Evolutionary conservation across 176 grass and related monocot species (phyloP), one percentile per base, ranked within the genome.

Genomic region (Stipa capillata): DNA sequence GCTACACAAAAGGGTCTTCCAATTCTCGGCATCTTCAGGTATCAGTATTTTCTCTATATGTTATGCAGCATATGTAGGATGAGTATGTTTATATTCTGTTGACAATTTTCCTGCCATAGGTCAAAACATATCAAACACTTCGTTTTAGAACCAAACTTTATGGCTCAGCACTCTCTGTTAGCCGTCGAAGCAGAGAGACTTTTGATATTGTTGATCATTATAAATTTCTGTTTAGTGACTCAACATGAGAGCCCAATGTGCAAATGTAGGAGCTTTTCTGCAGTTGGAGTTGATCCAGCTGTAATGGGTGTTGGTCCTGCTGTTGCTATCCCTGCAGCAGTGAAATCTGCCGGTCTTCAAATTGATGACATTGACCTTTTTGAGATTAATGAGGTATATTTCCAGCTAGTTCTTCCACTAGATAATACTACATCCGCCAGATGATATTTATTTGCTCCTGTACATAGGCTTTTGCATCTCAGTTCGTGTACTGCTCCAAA

Each of bases 251-350:
- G 23, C 40, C 49, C 4, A 79, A 68, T 88, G 33, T 80, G 76
- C 44, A 84, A 90, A 75, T 91, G 23, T 40, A 98, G 92, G 92
- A 92, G 92, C 66, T 98, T 98, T 74, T 80, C 90, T 8, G 95
- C 95, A 37, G 92, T 98, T 51, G 95, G 95, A 76, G 95, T 98
- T 27, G 92, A 98, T 87, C 95, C 95, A 83, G 87, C 91, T 81
- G 92, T 98, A 47, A 98, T 94, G 95, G 95, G 95, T 63, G 89
- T 98, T 84, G 92, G 95, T 48, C 95, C 95, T 70, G 95, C 92
- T 87, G 89, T 91, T 85, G 95, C 95, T 83, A 98, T 98, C 68
- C 95, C 95, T 32, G 92, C 87, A 42, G 95, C 95, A 62, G 92
- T 93, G 73, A 95, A 91, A 76, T 88, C 92, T 59, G 90, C 95